Base-by-base conservation (phyloP, 306 rosid species). In the Purshia tridentata region DNA sequence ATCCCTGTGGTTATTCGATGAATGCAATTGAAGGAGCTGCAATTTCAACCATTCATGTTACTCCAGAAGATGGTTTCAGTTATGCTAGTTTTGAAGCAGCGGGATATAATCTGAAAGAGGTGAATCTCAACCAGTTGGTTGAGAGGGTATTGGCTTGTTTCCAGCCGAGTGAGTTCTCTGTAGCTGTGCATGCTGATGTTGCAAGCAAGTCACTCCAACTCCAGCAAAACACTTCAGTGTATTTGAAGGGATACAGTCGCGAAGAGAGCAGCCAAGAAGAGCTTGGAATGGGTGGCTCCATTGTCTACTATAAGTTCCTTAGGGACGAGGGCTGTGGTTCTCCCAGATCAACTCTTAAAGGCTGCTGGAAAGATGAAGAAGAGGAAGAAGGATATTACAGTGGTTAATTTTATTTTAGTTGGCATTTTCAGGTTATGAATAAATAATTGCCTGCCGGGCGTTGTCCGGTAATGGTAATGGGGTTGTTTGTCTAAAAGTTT, bases 1-100 rank as follows among this genome's bases (percentile, higher is more conserved):
- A 88, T 5, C 91, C 93, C 0, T 88, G 93, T 60, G 93, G 93
- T 51, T 88, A 86, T 69, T 88, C 93, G 0, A 86, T 88, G 93
- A 88, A 88, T 18, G 83, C 90, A 35, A 80, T 88, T 16, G 87
- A 88, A 76, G 88, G 86, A 11, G 64, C 71, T 61, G 93, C 90
- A 11, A 83, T 88, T 53, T 88, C 92, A 7, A 88, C 92, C 65
- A 88, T 88, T 70, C 92, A 88, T 59, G 73, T 88, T 12, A 77
- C 81, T 12, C 81, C 81, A 49, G 80, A 76, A 59, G 80, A 88
- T 57, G 92, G 92, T 35, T 88, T 88, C 57, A 86, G 92, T 19
- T 88, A 86, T 77, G 91, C 93, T 0, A 88, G 93, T 73, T 88
- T 88, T 70, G 93, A 88, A 54, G 77, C 93, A 0, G 93, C 74